Percentiles rank a stretch among this genome's conserved stretches.
Conservation (phyloP, 1,284 basidiomycete species). For the Omphalotus olearius region DNA sequence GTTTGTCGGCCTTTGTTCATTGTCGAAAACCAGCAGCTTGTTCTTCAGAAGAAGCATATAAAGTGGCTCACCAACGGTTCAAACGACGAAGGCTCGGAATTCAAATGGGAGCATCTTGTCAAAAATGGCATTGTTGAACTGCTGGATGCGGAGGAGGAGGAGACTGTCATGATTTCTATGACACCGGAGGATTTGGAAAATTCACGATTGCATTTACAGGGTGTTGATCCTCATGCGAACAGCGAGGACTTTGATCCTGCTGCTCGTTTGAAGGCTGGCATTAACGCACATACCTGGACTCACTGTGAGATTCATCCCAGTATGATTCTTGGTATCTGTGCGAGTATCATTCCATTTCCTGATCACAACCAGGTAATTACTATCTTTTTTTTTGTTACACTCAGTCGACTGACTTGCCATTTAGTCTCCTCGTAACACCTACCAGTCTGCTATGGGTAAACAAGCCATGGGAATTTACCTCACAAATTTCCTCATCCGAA, state of each 20-base stretch:
- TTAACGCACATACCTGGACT: slow-evolving; percentile 89
- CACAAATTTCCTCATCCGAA: slow-evolving; percentile 95
- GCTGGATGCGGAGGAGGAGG: slow-evolving; percentile 98
- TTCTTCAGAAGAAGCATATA: slow-evolving; percentile 83
- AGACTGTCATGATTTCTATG: slow-evolving; percentile 99
- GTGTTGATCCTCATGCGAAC: slow-evolving; percentile 54
- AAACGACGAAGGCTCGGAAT: slow-evolving; percentile 56
- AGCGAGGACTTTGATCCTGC: slow-evolving; percentile 82
- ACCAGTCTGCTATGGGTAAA: slow-evolving; percentile 99
- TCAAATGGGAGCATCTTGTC: slow-evolving; percentile 85
- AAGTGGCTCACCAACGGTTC: slow-evolving; percentile 60
- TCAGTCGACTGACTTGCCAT: slow-evolving; percentile 15
- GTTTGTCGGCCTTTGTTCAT: slow-evolving; percentile 97
- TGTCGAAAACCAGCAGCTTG: slow-evolving; percentile 87
- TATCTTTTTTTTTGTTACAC: background rate
- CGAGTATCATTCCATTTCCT: slow-evolving; percentile 98
- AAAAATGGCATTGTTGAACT: slow-evolving; percentile 91
- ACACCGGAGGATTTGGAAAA: slow-evolving; percentile 92
- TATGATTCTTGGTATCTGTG: slow-evolving; percentile 98
- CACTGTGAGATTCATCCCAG: slow-evolving; percentile 99
- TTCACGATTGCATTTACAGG: slow-evolving; percentile 65
- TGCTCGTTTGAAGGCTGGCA: slow-evolving; percentile 79
- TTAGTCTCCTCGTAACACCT: slow-evolving; percentile 97
- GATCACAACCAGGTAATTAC: slow-evolving; percentile 92
- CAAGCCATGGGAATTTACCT: slow-evolving; percentile 99